These are phyloP conservation scores for Ulota crispa DNA, from an alignment of 225 moss, liverwort and hornwort species.

Conservation along the genomic window DNA sequence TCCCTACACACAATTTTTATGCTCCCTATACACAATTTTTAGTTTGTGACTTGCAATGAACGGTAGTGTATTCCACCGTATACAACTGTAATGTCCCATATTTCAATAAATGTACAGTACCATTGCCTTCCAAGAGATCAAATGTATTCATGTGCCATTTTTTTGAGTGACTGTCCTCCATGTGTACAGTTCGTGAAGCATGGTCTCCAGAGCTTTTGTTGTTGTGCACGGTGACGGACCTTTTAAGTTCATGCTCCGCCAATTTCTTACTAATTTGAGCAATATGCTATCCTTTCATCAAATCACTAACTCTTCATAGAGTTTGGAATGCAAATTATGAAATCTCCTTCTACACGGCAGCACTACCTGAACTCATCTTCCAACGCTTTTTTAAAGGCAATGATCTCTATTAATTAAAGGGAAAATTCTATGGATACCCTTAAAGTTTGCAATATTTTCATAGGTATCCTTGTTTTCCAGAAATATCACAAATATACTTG, in stretches of 20 bases:
- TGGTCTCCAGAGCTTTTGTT: neutral
- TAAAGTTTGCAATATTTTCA: too few relatives aligned
- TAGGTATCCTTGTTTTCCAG: too few relatives aligned
- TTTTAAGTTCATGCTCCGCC: neutral
- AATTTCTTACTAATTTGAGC: neutral
- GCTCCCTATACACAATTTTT: neutral
- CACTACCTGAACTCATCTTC: too few relatives aligned
- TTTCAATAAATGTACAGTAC: constrained; percentile 23
- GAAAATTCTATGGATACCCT: too few relatives aligned
- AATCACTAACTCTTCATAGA: neutral
- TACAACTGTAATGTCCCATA: constrained; percentile 15
- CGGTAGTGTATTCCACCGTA: constrained; percentile 5
- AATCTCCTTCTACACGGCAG: neutral
- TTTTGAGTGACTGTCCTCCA: neutral
- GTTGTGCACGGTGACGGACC: too few relatives aligned
- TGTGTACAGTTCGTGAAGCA: neutral
- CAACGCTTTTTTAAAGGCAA: too few relatives aligned
- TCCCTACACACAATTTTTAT: constrained; percentile 15
- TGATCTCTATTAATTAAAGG: too few relatives aligned
- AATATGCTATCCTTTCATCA: neutral
- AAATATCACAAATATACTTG: too few relatives aligned
- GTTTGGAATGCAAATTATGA: neutral
- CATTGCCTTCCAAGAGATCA: neutral
- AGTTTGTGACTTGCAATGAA: neutral
- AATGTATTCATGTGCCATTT: neutral